Base-by-base conservation (phyloP, 1,139 yeast species). In the Candida smagusa region DNA sequence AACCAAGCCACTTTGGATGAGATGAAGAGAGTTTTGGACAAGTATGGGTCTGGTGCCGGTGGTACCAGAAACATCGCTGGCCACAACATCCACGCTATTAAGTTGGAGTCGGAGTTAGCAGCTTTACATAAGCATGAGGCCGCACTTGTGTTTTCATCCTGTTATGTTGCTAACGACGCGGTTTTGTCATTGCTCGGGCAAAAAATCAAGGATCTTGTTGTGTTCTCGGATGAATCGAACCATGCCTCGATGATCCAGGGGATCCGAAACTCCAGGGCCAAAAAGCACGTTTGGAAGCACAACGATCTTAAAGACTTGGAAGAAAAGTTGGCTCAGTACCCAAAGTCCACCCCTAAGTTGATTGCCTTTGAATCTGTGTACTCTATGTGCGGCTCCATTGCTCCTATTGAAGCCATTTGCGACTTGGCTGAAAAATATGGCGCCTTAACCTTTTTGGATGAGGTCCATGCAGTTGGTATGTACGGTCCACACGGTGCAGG, bases 401-500 rank as follows among this genome's bases (percentile, higher is more conserved):
- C 96, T 22, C 97, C 97, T 35, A 92, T 92, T 54, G 88, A 85
- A 56, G 81, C 78, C 48, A 89, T 94, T 49, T 92, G 97, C 62
- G 96, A 89, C 54, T 74, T 92, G 57, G 99, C 99, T 34, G 96
- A 90, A 41, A 89, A 92, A 65, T 92, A 94, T 61, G 97, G 97
- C 44, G 97, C 97, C 31, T 67, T 92, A 53, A 92, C 99, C 31
- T 92, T 92, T 64, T 74, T 94, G 59, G 99, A 92, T 61, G 99
- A 92, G 65, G 99, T 92, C 33, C 99, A 92, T 58, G 97, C 98
- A 31, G 97, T 94, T 37, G 99, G 99, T 40, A 79, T 92, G 84
- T 92, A 92, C 61, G 98, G 98, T 55, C 97, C 98, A 44, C 96
- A 87, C 56, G 99, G 99, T 56, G 98, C 96, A 30, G 99, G 99